Percentiles rank a stretch among this genome's conserved stretches.
Conservation (phyloP, 2,329 filamentous ascomycete species). For the Aureobasidium sp. region DNA sequence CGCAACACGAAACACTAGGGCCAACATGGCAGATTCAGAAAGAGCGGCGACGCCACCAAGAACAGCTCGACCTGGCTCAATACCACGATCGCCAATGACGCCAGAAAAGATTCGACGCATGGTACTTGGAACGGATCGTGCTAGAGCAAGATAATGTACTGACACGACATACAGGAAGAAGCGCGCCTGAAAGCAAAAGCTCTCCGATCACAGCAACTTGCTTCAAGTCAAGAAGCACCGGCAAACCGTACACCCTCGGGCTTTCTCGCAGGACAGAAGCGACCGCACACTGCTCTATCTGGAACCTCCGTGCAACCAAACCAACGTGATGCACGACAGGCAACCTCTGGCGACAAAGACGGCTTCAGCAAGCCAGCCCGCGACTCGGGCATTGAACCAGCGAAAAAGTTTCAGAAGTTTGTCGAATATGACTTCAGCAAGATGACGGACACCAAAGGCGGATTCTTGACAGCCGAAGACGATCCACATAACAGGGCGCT, state of each 20-base stretch:
- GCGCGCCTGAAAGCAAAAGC: slow-evolving; percentile 85
- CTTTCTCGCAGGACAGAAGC: slow-evolving; percentile 60
- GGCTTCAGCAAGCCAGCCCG: slow-evolving; percentile 27
- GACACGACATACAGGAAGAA: slow-evolving; percentile 60
- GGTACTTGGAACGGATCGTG: slow-evolving; percentile 28
- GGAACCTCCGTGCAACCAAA: slow-evolving; percentile 48
- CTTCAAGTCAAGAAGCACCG: slow-evolving; percentile 45
- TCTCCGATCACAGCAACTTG: slow-evolving; percentile 65
- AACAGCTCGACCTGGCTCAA: slow-evolving; percentile 33
- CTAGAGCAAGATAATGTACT: background rate
- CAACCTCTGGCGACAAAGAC: slow-evolving; percentile 28
- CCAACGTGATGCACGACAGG: slow-evolving; percentile 59
- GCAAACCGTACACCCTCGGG: slow-evolving; percentile 29
- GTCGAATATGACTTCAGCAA: slow-evolving; percentile 97
- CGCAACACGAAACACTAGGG: background rate
- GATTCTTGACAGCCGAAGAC: slow-evolving; percentile 84
- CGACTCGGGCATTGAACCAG: slow-evolving; percentile 59
- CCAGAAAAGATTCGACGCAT: slow-evolving; percentile 56
- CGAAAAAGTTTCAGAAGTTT: slow-evolving; percentile 84
- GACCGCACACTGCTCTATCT: slow-evolving; percentile 58
- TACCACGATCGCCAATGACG: slow-evolving; percentile 45
- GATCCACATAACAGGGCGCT: slow-evolving; percentile 83
- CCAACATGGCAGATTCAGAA: slow-evolving; percentile 29
- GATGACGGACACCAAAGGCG: slow-evolving; percentile 97
- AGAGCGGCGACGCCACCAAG: slow-evolving; percentile 44